Base-by-base conservation (phyloP, 331 rosid species). In the Rosa hybrid region DNA sequence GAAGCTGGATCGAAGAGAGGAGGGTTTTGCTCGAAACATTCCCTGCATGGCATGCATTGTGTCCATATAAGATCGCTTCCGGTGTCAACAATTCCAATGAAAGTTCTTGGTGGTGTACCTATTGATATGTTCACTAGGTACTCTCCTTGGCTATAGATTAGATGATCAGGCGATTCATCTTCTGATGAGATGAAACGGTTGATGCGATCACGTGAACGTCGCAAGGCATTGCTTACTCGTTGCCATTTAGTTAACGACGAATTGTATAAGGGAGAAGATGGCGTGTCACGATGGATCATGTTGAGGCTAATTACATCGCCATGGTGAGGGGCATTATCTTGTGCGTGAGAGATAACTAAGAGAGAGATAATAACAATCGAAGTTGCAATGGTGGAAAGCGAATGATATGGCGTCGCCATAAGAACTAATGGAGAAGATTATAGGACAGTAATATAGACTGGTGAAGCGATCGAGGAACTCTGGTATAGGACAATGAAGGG, bases 41-140 rank as follows among this genome's bases (percentile, higher is more conserved):
- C 50, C 12, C 1, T 6, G 14, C 67, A 53, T 0, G 67, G 67
- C 50, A 10, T 20, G 77, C 77, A 51, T 54, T 74, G 77, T 39
- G 77, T 53, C 77, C 77, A 73, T 0, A 30, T 73, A 6, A 73
- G 49, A 53, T 73, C 63, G 7, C 65, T 30, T 12, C 77, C 65
- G 25, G 65, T 73, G 77, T 73, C 77, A 5, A 51, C 77, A 73
- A 72, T 49, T 12, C 76, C 76, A 1, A 72, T 27, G 4, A 53
- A 51, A 18, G 12, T n/a, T 51, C 57, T 73, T 59, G 65, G 77
- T 18, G 65, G 77, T 30, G 30, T 73, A 14, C 77, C 49, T 7
- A 73, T 73, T 25, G 81, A 72, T 6, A 79, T 71, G 44, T 56
- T 70, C 49, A 78, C 16, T 27, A 78, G 12, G 48, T 54, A 78